Conservation (phyloP, 2,329 filamentous ascomycete species). For the Paraphaeosphaeria sporulosa region DNA sequence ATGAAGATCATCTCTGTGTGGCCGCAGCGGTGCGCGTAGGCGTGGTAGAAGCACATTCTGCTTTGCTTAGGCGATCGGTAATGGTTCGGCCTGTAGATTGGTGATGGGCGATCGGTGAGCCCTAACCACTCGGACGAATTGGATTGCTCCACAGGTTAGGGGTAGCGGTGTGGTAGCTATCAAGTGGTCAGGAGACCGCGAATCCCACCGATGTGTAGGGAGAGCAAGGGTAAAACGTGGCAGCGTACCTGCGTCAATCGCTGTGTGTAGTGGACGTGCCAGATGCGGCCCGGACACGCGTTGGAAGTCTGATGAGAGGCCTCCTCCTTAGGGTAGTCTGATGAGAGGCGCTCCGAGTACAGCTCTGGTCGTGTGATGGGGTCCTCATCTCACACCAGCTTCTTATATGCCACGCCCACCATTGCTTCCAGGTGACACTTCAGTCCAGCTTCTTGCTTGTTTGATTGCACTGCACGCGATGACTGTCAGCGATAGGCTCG, state of each 20-base stretch:
- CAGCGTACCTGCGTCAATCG: neutral
- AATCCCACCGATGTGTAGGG: neutral
- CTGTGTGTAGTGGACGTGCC: neutral
- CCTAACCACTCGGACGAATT: too few relatives aligned
- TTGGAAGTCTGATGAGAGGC: too few relatives aligned
- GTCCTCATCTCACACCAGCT: conserved; percentile 16
- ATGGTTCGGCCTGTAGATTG: too few relatives aligned
- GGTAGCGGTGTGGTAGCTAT: neutral
- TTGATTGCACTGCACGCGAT: conserved; percentile 25
- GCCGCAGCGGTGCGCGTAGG: conserved; percentile 55
- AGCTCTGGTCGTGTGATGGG: conserved; percentile 18
- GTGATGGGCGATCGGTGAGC: neutral
- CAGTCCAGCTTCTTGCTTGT: conserved; percentile 12
- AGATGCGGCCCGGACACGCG: neutral
- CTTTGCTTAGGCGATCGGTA: neutral
- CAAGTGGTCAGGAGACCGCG: neutral
- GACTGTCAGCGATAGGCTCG: conserved; percentile 18
- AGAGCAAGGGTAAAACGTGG: neutral
- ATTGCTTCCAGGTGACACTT: conserved; percentile 3
- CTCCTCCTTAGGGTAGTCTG: too few relatives aligned
- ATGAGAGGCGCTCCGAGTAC: neutral
- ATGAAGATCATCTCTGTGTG: conserved; percentile 52
- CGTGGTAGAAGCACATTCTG: conserved; percentile 59
- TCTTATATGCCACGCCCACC: conserved; percentile 18
- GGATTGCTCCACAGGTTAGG: too few relatives aligned